phyloP scores from a whole-genome alignment of 2,329 filamentous ascomycete species.

The Phoma sp. region DNA sequence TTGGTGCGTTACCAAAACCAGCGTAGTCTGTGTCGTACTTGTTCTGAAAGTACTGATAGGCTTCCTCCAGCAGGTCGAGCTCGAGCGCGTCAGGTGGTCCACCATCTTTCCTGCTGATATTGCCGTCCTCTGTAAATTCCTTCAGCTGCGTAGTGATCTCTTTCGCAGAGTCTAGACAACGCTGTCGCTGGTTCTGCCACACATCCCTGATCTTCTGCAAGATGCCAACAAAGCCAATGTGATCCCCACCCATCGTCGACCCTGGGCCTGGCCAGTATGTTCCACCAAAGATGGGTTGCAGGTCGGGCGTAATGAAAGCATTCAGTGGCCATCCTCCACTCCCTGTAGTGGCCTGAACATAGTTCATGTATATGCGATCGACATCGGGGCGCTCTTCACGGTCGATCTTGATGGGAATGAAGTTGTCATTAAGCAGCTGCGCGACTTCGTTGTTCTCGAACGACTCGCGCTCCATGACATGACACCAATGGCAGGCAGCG shows the following conservation, averaged over 20 bases:
- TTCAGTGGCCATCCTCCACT: slow-evolving; percentile 94
- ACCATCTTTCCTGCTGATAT: slow-evolving; percentile 58
- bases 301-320: slow-evolving; percentile 91
- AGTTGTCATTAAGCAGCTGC: slow-evolving; percentile 80
- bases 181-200: slow-evolving; percentile 85
- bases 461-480: slow-evolving; percentile 91
- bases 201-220: slow-evolving; percentile 75
- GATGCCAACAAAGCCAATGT: slow-evolving; percentile 83
- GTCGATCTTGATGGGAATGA: slow-evolving; percentile 92
- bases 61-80: slow-evolving; percentile 89
- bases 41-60: slow-evolving; percentile 61
- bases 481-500: slow-evolving; percentile 89
- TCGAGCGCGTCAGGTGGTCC: slow-evolving; percentile 76
- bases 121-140: slow-evolving; percentile 90
- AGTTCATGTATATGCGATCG: slow-evolving; percentile 98
- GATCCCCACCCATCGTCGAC: slow-evolving; percentile 59
- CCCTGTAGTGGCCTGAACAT: slow-evolving; percentile 90
- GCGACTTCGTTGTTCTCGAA: slow-evolving; percentile 87
- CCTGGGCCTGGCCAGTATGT: slow-evolving; percentile 93
- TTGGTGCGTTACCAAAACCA: slow-evolving; percentile 79
- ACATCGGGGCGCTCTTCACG: slow-evolving; percentile 93
- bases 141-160: slow-evolving; percentile 82
- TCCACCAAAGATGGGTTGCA: slow-evolving; percentile 93
- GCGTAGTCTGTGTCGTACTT: slow-evolving; percentile 31
- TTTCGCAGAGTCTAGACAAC: slow-evolving; percentile 82